Conservation (phyloP, 495 filamentous ascomycete genomes). For the Penicillium robsamsonii region DNA sequence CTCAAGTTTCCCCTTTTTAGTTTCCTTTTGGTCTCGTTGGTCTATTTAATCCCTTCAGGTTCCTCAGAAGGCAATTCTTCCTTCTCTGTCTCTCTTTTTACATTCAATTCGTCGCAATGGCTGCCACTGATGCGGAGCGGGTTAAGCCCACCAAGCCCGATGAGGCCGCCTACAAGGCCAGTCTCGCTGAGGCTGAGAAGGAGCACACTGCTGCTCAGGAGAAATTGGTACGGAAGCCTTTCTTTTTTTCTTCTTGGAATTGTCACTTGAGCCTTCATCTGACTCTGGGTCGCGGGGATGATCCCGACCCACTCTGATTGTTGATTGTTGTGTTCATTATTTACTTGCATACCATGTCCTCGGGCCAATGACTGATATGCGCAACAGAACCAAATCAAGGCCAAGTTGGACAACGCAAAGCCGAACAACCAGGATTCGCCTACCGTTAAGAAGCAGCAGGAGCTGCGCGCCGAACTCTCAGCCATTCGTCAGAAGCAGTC, state of each 20-base stretch:
- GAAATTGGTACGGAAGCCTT: conserved; percentile 62
- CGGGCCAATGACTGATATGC: conserved; percentile 11
- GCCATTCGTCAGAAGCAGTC: conserved; percentile 78
- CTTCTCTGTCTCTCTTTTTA: conserved; percentile 14
- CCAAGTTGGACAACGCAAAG: conserved; percentile 76
- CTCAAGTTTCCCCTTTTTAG: conserved; percentile 27
- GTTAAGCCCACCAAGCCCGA: conserved; percentile 55
- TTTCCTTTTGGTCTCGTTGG: conserved; percentile 19
- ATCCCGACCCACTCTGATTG: conserved; percentile 6
- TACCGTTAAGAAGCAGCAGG: conserved; percentile 70
- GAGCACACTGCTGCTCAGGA: conserved; percentile 70
- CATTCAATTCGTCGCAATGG: conserved; percentile 32
- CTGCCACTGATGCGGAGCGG: conserved; percentile 47
- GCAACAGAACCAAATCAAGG: conserved; percentile 72
- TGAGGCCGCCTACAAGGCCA: conserved; percentile 57
- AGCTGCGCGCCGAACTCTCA: conserved; percentile 69
- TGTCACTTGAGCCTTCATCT: conserved; percentile 1
- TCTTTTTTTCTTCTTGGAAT: neutral
- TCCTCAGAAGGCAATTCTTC: conserved; percentile 6
- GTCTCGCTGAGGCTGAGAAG: conserved; percentile 75
- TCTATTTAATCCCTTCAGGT: conserved; percentile 15
- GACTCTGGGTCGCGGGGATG: conserved; percentile 2
- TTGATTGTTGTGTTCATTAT: conserved; percentile 5
- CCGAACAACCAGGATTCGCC: conserved; percentile 75
- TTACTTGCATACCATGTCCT: conserved; percentile 2